Evolutionary conservation across 2,329 filamentous ascomycete genomes (phyloP), one percentile per base, ranked within the genome.

Genomic region (Nothophaeocryptopus gaeumannii): DNA sequence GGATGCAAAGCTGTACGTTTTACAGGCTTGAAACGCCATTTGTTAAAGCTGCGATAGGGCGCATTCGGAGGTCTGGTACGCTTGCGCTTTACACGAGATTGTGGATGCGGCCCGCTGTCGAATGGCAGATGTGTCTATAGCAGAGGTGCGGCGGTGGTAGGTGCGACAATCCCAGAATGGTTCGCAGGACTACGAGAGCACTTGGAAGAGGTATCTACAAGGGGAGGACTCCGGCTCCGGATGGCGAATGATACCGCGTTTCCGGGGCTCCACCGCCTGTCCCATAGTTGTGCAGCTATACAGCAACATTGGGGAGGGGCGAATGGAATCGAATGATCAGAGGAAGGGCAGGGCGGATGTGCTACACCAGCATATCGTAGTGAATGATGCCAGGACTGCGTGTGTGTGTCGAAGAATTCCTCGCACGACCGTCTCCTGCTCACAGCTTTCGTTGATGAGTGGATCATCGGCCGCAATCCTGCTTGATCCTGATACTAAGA

Each of bases 51-150:
- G 29, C 41, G 36, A 45, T 50, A 39, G 33, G 34, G 38, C 35
- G 48, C 15, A 39, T 38, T 38, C 20, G 43, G 20, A 33, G 39
- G 14, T n/a, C 30, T 33, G 50, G 49, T 51, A 51, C 48, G 49
- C 49, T 47, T 51, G 39, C 38, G 48, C 42, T 30, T 12, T 35
- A 31, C 32, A 44, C 38, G 49, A 47, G 49, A 51, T 47, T 43
- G 40, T 38, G 39, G 32, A 31, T 35, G 44, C 49, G 39, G 43
- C 32, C 44, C 43, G 39, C 20, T 42, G 36, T 30, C 36, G 32
- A 45, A 39, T 33, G 31, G 32, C 15, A 29, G 29, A 15, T 29
- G 5, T 40, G 8, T 15, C 38, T 34, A 34, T 26, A 15, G 36
- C 35, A 41, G 30, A 16, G 33, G 11, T 11, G 31, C 14, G 12